Evolutionary conservation across 2,329 filamentous ascomycete genomes (phyloP).

Genomic region (Lecanoromycetidae sp.): DNA sequence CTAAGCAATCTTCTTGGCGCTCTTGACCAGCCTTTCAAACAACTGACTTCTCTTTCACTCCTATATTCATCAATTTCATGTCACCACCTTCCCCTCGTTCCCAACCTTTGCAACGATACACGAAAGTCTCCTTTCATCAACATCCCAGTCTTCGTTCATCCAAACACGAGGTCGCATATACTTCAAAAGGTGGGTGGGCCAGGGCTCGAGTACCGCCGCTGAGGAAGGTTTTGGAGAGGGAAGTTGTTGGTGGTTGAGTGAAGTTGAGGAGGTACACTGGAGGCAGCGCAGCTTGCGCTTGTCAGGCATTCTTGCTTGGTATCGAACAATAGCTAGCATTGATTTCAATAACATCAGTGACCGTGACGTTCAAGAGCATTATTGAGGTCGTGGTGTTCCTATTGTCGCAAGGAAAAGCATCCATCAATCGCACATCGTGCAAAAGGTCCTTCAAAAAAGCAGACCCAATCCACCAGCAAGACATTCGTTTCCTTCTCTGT

Average conservation of each 20-base stretch:
- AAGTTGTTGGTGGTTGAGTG: background rate
- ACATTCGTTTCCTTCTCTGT: constrained; percentile 4
- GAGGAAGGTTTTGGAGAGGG: background rate
- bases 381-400: constrained; percentile 13
- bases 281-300: constrained; percentile 4
- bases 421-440: constrained; percentile 13
- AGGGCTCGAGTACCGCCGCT: background rate
- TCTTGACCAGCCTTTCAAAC: background rate
- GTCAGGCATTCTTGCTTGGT: constrained; percentile 10
- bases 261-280: constrained; percentile 1
- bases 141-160: too few species aligned
- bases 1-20: background rate
- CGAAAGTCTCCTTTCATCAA: too few species aligned
- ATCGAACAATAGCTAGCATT: constrained; percentile 36
- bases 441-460: constrained; percentile 2
- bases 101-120: too few species aligned
- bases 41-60: background rate
- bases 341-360: constrained; percentile 31
- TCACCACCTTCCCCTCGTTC: background rate
- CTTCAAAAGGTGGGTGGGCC: constrained; percentile 4
- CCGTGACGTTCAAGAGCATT: constrained; percentile 14
- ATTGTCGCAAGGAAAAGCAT: constrained; percentile 11
- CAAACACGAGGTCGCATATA: background rate
- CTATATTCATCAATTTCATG: background rate
- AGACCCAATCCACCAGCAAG: constrained; percentile 4